A percentile compares a stretch with the other conserved stretches of the same genome.
Evolutionary conservation across 805 yeast genomes (phyloP).

Genomic region (Jamesozyma rosinii): DNA sequence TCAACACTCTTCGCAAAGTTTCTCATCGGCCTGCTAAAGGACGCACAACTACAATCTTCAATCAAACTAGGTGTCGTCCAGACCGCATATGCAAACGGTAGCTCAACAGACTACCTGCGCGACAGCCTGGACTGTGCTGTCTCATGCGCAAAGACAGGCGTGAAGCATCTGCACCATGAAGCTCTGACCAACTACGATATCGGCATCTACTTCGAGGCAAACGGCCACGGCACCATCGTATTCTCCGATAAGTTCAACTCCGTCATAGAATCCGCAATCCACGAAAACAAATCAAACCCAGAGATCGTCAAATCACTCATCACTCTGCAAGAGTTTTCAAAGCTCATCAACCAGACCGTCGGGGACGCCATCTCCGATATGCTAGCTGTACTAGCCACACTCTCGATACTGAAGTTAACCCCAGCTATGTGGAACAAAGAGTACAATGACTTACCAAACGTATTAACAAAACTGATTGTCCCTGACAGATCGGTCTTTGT

Average conservation of each 20-base stretch:
- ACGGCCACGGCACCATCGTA: constrained; percentile 96
- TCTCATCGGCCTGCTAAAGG: constrained; percentile 43
- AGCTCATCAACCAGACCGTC: constrained; percentile 89
- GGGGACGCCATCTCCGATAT: constrained; percentile 96
- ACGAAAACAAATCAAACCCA: not conserved
- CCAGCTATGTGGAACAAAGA: constrained; percentile 67
- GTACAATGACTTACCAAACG: constrained; percentile 82
- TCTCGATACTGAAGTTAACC: constrained; percentile 44
- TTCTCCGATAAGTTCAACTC: constrained; percentile 31
- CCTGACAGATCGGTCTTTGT: constrained; percentile 69
- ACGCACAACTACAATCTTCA: constrained; percentile 13
- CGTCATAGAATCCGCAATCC: not conserved
- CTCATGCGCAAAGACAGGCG: constrained; percentile 88
- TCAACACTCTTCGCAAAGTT: constrained; percentile 73
- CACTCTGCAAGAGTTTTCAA: constrained; percentile 51
- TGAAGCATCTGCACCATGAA: constrained; percentile 81
- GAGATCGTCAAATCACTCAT: constrained; percentile 4
- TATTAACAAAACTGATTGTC: constrained; percentile 71
- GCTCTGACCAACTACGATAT: constrained; percentile 72
- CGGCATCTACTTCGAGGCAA: constrained; percentile 95
- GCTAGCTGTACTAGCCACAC: constrained; percentile 61
- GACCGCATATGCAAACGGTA: constrained; percentile 96
- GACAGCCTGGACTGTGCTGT: constrained; percentile 63
- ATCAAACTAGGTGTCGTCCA: constrained; percentile 75
- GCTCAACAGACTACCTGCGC: constrained; percentile 65